Evolutionary conservation across 495 filamentous ascomycete genomes (phyloP).

Genomic region (Pyronema omphalodes): DNA sequence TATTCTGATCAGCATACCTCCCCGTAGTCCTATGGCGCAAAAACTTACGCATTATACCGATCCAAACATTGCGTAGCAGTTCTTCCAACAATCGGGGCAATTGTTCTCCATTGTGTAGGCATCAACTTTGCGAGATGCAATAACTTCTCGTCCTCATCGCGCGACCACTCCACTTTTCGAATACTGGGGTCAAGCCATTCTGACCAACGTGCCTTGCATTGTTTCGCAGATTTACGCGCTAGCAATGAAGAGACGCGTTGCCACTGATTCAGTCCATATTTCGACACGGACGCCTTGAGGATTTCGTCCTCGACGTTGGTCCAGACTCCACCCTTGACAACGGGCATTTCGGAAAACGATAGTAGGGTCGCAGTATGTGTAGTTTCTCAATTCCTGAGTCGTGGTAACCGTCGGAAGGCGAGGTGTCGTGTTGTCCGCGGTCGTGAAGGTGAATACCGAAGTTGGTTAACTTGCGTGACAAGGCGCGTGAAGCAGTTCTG

Average conservation of each 20-base stretch:
- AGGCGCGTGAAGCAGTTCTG: background rate
- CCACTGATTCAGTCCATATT: constrained; percentile 98
- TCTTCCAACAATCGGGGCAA: constrained; percentile 87
- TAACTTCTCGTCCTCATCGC: constrained; percentile 96
- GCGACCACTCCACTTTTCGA: constrained; percentile 95
- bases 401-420: background rate
- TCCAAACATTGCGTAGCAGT: constrained; percentile 95
- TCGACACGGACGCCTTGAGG: constrained; percentile 86
- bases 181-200: constrained; percentile 98
- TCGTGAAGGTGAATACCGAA: too few relatives aligned
- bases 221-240: constrained; percentile 93
- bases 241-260: constrained; percentile 93
- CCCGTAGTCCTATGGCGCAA: background rate
- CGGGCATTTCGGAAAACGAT: constrained; percentile 49
- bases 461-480: too few relatives aligned
- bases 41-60: constrained; percentile 47
- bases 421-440: background rate
- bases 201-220: constrained; percentile 95
- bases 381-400: background rate
- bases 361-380: background rate
- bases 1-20: constrained; percentile 23
- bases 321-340: constrained; percentile 97
- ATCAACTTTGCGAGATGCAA: constrained; percentile 93
- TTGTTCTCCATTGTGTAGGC: constrained; percentile 97
- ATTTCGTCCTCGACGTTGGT: constrained; percentile 71